Conservation (phyloP, 495 filamentous ascomycete genomes). For the Neurospora discreta region DNA sequence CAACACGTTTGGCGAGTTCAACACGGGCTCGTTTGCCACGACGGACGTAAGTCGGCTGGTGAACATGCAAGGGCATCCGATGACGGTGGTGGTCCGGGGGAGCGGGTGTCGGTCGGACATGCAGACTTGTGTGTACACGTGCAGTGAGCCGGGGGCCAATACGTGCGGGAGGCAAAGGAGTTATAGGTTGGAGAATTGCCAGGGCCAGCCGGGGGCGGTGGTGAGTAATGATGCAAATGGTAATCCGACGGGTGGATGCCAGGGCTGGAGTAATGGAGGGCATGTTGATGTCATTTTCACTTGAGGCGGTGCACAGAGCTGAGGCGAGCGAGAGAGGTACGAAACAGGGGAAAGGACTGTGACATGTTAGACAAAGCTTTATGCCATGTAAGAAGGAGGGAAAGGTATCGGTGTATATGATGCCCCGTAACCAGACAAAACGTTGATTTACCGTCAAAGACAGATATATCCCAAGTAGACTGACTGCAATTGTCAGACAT, state of each 20-base stretch:
- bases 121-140: slow-evolving; percentile 12
- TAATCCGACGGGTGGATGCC: slow-evolving; percentile 18
- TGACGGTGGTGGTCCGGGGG: slow-evolving; percentile 10
- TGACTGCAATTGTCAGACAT: not conserved
- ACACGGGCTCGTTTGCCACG: slow-evolving; percentile 16
- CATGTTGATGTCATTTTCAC: slow-evolving; percentile 12
- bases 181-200: slow-evolving; percentile 14
- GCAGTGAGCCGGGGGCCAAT: not conserved
- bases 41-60: slow-evolving; percentile 27
- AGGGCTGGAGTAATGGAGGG: slow-evolving; percentile 17
- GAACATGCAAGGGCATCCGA: slow-evolving; percentile 26
- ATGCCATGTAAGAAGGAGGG: not conserved
- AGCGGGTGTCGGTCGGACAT: slow-evolving; percentile 14
- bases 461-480: not conserved
- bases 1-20: slow-evolving; percentile 32
- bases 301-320: no score
- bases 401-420: not conserved
- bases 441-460: not conserved
- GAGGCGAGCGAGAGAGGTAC: not conserved
- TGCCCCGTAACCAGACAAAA: not conserved
- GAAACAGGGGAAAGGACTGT: not conserved
- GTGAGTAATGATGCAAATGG: slow-evolving; percentile 8
- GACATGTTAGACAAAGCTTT: not conserved
- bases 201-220: slow-evolving; percentile 7
- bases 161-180: slow-evolving; percentile 12